Conservation (phyloP, 768 basidiomycete genomes). For the Boletus subparvulus region DNA sequence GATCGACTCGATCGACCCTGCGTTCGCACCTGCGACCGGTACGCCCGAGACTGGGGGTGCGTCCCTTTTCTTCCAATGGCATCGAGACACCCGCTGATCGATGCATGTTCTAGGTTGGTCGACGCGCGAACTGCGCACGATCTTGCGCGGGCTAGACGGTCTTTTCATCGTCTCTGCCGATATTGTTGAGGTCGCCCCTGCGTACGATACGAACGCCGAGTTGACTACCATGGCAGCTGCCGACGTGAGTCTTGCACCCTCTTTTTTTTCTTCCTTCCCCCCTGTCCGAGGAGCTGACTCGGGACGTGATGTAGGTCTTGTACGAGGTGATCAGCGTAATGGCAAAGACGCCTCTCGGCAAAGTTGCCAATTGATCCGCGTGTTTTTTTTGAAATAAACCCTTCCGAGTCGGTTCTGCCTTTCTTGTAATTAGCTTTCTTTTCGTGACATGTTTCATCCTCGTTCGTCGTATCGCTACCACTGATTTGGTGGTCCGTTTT, state of each 20-base stretch:
- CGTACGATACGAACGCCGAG: slow-evolving; percentile 70
- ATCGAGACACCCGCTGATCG: neutral
- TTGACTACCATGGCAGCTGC: slow-evolving; percentile 64
- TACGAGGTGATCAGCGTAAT: slow-evolving; percentile 77
- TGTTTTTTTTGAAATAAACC: neutral
- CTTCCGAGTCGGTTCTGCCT: neutral
- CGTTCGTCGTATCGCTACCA: no score
- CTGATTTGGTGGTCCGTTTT: neutral
- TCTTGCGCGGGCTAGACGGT: slow-evolving; percentile 73
- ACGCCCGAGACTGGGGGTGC: slow-evolving; percentile 78
- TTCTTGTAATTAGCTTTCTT: neutral
- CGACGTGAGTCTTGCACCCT: slow-evolving; percentile 40
- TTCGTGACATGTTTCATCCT: neutral
- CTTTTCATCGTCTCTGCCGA: slow-evolving; percentile 78
- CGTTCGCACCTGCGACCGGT: slow-evolving; percentile 80
- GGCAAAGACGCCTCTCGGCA: slow-evolving; percentile 77
- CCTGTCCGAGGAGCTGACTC: neutral
- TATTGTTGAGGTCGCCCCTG: slow-evolving; percentile 83
- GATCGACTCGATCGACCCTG: slow-evolving; percentile 81
- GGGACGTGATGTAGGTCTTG: slow-evolving; percentile 49
- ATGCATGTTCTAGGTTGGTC: slow-evolving; percentile 50
- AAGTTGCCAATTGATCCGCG: slow-evolving; percentile 33
- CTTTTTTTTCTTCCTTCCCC: neutral
- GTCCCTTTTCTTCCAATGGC: neutral
- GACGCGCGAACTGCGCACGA: slow-evolving; percentile 75